A percentile compares a stretch with the other conserved stretches of the same genome.
phyloP scores from a whole-genome alignment of 164 flowering plant genomes.

The Macadamia tetraphylla region DNA sequence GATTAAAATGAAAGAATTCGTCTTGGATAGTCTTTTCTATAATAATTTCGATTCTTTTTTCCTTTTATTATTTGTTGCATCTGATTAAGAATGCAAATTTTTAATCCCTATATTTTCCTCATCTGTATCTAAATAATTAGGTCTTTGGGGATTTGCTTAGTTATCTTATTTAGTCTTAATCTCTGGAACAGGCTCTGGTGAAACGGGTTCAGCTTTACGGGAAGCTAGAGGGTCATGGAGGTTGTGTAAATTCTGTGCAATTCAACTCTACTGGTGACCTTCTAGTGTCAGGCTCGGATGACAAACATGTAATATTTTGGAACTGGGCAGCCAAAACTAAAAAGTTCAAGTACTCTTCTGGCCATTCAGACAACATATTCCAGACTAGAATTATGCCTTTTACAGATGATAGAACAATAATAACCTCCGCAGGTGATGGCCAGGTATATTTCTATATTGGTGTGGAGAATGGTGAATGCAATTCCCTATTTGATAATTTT shows the following conservation, averaged over 20 bases:
- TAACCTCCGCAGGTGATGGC: slow-evolving; percentile 72
- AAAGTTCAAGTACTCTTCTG: slow-evolving; percentile 44
- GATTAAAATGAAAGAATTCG: too few relatives aligned
- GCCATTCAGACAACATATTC: slow-evolving; percentile 55
- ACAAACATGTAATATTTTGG: slow-evolving; percentile 55
- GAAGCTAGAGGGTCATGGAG: slow-evolving; percentile 51
- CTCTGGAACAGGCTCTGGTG: slow-evolving; percentile 38
- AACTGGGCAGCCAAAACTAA: slow-evolving; percentile 38
- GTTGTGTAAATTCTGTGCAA: slow-evolving; percentile 61
- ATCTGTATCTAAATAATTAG: neutral
- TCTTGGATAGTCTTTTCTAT: too few relatives aligned
- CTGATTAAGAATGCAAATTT: too few relatives aligned
- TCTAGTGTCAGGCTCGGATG: slow-evolving; percentile 77
- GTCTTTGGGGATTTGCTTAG: neutral
- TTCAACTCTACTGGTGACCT: slow-evolving; percentile 61
- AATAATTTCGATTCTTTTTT: neutral
- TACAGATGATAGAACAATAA: slow-evolving; percentile 49
- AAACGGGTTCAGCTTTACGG: slow-evolving; percentile 38
- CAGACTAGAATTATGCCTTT: slow-evolving; percentile 64
- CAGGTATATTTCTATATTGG: slow-evolving; percentile 37
- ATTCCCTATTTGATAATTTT: neutral
- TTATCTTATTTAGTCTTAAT: neutral
- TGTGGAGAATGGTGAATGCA: neutral
- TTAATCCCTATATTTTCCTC: too few relatives aligned
- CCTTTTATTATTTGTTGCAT: neutral